Evolutionary conservation across 495 filamentous ascomycete species (phyloP), one percentile per base, ranked within the genome.

Genomic region (Hypoxylon cercidicola): DNA sequence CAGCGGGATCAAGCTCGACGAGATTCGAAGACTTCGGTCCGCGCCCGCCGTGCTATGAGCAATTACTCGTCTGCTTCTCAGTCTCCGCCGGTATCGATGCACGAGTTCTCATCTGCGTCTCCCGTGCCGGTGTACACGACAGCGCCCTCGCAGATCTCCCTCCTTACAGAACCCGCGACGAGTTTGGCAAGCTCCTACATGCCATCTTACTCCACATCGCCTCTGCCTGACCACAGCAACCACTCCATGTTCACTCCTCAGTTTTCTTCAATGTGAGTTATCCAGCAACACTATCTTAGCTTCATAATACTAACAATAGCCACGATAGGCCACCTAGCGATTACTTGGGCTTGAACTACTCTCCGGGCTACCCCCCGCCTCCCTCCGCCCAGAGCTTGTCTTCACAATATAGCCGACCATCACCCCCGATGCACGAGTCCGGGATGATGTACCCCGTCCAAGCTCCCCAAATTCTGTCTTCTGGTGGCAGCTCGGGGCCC

Each of bases 1-100:
- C 81, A 83, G 55, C 72, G 75, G 40, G 80, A 82, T 54, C 80
- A 80, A 49, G 78, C 73, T 30, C 72, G 81, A 20, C 75, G 77
- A 45, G 73, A 74, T 50, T 74, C 74, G 34, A 82, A 81, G 64
- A 54, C 78, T 28, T 70, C 78, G 1, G 64, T 67, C 9, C 75
- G 80, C 45, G 69, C 68, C 16, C 72, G 74, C 39, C 75, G 80
- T 57, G 70, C 75, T 13, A 77, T 75, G 62, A 81, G 79, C 67
- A 69, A 57, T 1, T 74, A 74, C 55, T 75, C 78, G 4, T 77
- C 78, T 13, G 75, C 74, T 28, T 74, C 74, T 25, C 78, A 76
- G 28, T 80, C 78, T 5, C 74, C 74, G 19, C 75, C 79, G 2
- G 70, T 79, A 28, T 62, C 69, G 11, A 73, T 77, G 39, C 59